Base-by-base conservation (phyloP, 2,329 filamentous ascomycete species). In the Sporothrix pallida region DNA sequence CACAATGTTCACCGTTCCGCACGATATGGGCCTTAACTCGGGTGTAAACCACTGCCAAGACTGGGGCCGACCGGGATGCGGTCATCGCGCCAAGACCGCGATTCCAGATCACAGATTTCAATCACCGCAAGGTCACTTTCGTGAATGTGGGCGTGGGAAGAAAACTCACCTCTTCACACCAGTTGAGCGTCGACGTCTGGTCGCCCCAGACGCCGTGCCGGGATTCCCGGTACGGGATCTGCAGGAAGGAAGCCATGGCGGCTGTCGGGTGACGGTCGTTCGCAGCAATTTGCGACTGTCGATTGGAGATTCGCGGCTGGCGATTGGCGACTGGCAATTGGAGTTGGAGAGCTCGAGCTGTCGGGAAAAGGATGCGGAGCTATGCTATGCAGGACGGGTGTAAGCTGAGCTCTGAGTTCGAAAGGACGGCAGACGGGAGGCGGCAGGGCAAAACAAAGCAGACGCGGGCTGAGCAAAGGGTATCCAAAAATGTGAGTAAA, bases 101-200 rank as follows among this genome's bases (percentile, higher is more conserved):
- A 31, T 48, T 31, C 46, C 23, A 52, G 6, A 37, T 52, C 23
- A 26, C 6, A 7, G 52, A 54, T 20, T 17, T 54, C 52, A 54
- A 54, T 9, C 52, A n/a, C n/a, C n/a, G n/a, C n/a, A n/a, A n/a
- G n/a, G n/a, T n/a, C n/a, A n/a, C n/a, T n/a, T n/a, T n/a, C n/a
- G n/a, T n/a, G n/a, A n/a, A n/a, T n/a, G n/a, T n/a, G n/a, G n/a
- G n/a, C n/a, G n/a, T n/a, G n/a, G n/a, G n/a, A n/a, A n/a, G n/a
- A n/a, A n/a, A 42, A 65, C 74, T 48, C 70, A 82, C 81, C 79
- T 83, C 81, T 76, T 83, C 81, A 75, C 81, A 83, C 81, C 81
- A 83, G 69, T 83, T 82, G 73, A 83, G 74, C 0, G 81, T 83
- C 23, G 81, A 81, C 1, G 81, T 82, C 60, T 82, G 81, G 17